Conservation (phyloP, 352 stramenopile genomes). For the Phytophthora gonapodyides region DNA sequence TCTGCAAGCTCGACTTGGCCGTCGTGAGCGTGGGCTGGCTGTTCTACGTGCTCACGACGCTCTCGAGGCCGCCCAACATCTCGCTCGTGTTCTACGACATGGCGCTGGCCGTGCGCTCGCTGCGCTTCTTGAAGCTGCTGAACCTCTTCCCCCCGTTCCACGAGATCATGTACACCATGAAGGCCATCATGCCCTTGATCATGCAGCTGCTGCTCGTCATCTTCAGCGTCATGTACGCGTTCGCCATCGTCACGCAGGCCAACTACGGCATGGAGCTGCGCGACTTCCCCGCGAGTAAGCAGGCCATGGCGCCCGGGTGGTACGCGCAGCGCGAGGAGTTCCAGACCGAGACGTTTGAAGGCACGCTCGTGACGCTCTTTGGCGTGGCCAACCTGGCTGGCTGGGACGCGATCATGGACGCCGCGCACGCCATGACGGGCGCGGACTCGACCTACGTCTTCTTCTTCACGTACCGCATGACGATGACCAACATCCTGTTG, state of each 20-base stretch:
- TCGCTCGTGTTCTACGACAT: conserved; percentile 83
- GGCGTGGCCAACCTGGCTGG: conserved; percentile 73
- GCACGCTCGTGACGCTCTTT: conserved; percentile 81
- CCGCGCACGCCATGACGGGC: conserved; percentile 65
- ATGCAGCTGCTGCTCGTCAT: conserved; percentile 83
- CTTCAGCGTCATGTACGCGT: conserved; percentile 85
- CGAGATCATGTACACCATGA: conserved; percentile 86
- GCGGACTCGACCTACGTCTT: conserved; percentile 72
- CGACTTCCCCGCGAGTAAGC: conserved; percentile 55
- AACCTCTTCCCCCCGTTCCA: conserved; percentile 86
- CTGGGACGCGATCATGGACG: conserved; percentile 85
- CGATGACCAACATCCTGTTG: conserved; percentile 82
- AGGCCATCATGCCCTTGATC: conserved; percentile 80
- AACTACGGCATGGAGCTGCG: conserved; percentile 72
- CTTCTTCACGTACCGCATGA: conserved; percentile 85
- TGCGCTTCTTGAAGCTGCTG: conserved; percentile 82
- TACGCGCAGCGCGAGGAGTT: conserved; percentile 76
- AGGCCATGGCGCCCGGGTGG: conserved; percentile 59
- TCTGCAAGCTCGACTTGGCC: conserved; percentile 77
- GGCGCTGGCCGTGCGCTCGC: conserved; percentile 68
- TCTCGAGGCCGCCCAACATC: conserved; percentile 62
- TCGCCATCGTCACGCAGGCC: conserved; percentile 78
- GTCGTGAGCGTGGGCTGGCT: conserved; percentile 77
- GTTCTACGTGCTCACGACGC: conserved; percentile 76
- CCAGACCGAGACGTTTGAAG: conserved; percentile 77